phyloP scores from a whole-genome alignment of 2,329 filamentous ascomycete species.

The Sporothrix euskadiensis region DNA sequence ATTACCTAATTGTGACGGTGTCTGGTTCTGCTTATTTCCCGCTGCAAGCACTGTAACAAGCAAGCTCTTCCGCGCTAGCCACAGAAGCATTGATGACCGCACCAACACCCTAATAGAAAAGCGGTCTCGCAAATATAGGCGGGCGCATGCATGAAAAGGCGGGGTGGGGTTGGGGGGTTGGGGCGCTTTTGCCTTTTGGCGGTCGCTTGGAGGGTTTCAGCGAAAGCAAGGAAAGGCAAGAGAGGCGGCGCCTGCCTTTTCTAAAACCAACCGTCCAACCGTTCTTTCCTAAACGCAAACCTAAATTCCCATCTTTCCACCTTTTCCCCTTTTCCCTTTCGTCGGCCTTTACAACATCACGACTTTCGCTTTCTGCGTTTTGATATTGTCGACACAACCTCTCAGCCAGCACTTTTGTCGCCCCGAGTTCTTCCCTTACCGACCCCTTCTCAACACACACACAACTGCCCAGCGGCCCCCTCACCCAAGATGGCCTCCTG shows the following conservation, averaged over 20 bases:
- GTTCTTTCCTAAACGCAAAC: neutral
- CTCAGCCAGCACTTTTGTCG: too few relatives aligned
- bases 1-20: slow-evolving; percentile 22
- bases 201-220: slow-evolving; percentile 6
- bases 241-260: neutral
- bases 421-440: too few relatives aligned
- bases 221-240: slow-evolving; percentile 20
- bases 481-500: slow-evolving; percentile 67
- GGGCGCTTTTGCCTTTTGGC: neutral
- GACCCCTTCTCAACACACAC: neutral
- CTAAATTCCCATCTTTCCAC: neutral
- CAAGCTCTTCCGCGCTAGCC: neutral
- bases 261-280: neutral
- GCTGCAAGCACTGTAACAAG: slow-evolving; percentile 1
- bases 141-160: slow-evolving; percentile 40
- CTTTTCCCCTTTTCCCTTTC: neutral
- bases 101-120: neutral
- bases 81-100: neutral
- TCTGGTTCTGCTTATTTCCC: neutral
- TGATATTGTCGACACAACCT: too few relatives aligned
- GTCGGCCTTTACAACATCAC: neutral
- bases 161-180: neutral
- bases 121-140: neutral
- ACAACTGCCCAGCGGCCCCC: too few relatives aligned
- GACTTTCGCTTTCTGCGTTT: neutral